Evolutionary conservation across 805 yeast genomes (phyloP).

Genomic region (Starmerella riodocensis): DNA sequence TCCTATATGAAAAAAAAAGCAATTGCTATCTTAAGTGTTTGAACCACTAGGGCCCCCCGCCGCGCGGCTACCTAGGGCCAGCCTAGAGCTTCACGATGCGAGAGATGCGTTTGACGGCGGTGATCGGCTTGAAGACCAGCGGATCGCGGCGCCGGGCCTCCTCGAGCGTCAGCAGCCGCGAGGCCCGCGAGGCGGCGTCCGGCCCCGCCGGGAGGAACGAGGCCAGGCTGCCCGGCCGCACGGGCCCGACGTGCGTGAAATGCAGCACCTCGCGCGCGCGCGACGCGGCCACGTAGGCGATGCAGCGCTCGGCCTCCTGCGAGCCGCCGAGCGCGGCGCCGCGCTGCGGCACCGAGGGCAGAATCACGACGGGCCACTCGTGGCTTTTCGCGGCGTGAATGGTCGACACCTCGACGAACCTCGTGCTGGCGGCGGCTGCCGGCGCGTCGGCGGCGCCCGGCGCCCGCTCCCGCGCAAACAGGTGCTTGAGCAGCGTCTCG

Average conservation of each 20-base stretch:
- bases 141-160: slow-evolving; percentile 2
- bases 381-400: slow-evolving; percentile 18
- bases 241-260: slow-evolving; percentile 3
- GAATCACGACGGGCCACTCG: slow-evolving; percentile 18
- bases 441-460: not conserved
- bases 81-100: not conserved
- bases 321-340: not conserved
- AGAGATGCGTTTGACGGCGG: not conserved
- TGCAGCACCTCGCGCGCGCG: slow-evolving; percentile 20
- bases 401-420: slow-evolving; percentile 13
- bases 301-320: slow-evolving; percentile 3
- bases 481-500: not conserved
- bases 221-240: not conserved
- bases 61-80: no score
- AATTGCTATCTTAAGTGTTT: no score
- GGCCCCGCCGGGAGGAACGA: not conserved
- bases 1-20: no score
- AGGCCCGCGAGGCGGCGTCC: not conserved
- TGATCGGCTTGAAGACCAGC: slow-evolving; percentile 5
- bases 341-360: slow-evolving; percentile 2
- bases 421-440: no score
- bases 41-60: no score
- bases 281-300: slow-evolving; percentile 24
- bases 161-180: not conserved
- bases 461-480: not conserved